Evolutionary conservation across 768 basidiomycete species (phyloP).

Genomic region (Symmetrospora coprosmae): DNA sequence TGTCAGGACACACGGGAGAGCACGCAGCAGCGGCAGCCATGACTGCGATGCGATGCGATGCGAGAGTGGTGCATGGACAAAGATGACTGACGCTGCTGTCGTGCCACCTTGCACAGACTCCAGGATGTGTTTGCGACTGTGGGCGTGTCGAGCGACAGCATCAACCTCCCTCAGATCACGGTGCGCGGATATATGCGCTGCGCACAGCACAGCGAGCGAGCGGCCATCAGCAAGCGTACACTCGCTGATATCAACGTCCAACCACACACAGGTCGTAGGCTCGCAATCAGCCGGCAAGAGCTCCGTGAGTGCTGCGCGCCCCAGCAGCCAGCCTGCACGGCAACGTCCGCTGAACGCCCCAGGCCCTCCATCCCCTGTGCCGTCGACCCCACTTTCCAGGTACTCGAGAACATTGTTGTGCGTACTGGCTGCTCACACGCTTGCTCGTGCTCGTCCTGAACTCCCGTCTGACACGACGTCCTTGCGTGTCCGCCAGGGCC

Average conservation of each 20-base stretch:
- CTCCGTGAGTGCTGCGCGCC: not conserved
- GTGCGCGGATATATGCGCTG: too few species aligned
- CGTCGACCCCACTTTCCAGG: too few species aligned
- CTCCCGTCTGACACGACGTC: too few species aligned
- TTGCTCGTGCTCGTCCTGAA: too few species aligned
- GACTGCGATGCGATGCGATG: too few species aligned
- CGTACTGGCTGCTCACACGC: too few species aligned
- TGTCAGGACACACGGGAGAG: too few species aligned
- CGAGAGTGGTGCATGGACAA: too few species aligned
- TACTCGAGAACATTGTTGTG: constrained; percentile 18
- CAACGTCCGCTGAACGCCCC: too few species aligned
- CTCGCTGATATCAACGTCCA: not conserved
- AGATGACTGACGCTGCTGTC: not conserved
- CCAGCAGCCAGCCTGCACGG: not conserved
- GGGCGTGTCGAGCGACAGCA: constrained; percentile 37
- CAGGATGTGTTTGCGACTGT: constrained; percentile 39
- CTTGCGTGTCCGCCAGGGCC: constrained; percentile 41
- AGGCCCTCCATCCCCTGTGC: too few species aligned
- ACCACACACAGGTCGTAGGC: too few species aligned
- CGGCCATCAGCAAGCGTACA: not conserved
- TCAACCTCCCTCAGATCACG: constrained; percentile 42
- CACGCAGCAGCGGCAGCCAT: too few species aligned
- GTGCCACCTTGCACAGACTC: constrained; percentile 26
- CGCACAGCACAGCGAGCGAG: not conserved
- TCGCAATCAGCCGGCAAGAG: constrained; percentile 34